Evolutionary conservation across 495 filamentous ascomycete genomes (phyloP), one percentile per base, ranked within the genome.

Genomic region (Neurospora terricola): DNA sequence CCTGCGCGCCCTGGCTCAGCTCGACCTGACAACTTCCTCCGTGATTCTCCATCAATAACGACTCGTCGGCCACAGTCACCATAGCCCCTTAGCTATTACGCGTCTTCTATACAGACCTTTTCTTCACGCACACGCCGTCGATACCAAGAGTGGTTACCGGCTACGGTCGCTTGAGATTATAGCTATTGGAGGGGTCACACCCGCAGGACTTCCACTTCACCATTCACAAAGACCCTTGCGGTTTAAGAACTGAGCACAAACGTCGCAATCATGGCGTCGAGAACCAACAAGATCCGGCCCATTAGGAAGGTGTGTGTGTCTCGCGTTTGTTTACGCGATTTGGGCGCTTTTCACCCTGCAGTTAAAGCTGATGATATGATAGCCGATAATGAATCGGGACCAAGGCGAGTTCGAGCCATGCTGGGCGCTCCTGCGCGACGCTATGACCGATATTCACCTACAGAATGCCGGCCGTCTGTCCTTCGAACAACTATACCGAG

Each of bases 401-500:
- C 71, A 70, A 14, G 77, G 79, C 78, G 92, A 94, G 74, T 96
- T 97, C 79, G 91, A 96, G n/a, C 84, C 85, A 0, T 91, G 90
- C 70, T 99, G 96, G 96, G 82, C 84, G 0, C 86, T 88, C 12
- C 87, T 99, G 3, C 84, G 88, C 1, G 84, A 88, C 5, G 93
- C 96, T 10, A 85, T 98, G 34, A 85, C 80, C 70, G 92, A 96
- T 77, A 98, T 99, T 45, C 93, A 98, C 81, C 93, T 88, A 21
- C 95, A 96, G 80, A 94, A 98, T 80, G 94, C 93, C 71, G 97
- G 94, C 12, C 82, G 86, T 4, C 87, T 99, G 4, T 97, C 95
- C 2, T 99, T 97, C 82, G 96, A 99, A 82, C 91, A 95, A 73
- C 88, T 98, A 0, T 99, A 99, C 82, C 93, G 96, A 43, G 93